Base-by-base conservation (phyloP, 23 red algal species). In the Gracilaria domingensis region DNA sequence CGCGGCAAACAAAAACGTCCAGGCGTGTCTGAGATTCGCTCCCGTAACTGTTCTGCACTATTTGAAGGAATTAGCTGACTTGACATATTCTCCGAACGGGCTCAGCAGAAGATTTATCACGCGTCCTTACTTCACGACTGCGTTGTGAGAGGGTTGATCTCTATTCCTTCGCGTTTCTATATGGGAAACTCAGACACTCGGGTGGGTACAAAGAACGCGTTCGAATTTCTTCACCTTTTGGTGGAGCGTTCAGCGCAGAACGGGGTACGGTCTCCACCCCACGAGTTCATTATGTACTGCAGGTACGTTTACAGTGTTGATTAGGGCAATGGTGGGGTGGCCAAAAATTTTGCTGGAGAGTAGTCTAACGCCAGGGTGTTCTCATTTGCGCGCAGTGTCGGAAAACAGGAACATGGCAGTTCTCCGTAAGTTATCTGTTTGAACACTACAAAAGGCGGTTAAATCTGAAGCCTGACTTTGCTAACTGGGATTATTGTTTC, bases 281-380 rank as follows among this genome's bases (percentile, higher is more conserved):
- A 84, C 48, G 90, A 93, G 61, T 83, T 93, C 55, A 47, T 93
- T 36, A 84, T 93, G 76, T 93, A 93, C 54, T 93, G 90, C 66
- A 93, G 90, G 85, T 89, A 89, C 33, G 85, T 75, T 44, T 23
- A 76, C 26, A 40, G 4, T 39, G 18, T 24, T 76, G 18, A 74
- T 4, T 4, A 20, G 20, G 21, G 20, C 14, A 76, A 17, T 16
- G 66, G 12, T 72, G 66, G 1, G 33, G 66, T 2, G 9, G 7
- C 34, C 28, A 67, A 14, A 47, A 13, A 76, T 76, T n/a, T 76
- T n/a, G 1, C 4, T 76, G 8, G 37, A 1, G 32, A 40, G 4
- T 76, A 3, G 32, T 76, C 45, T 76, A 28, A 44, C 71, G 32
- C 8, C 3, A 4, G 0, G 4, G 71, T 76, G 71, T 25, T 2